Evolutionary conservation across 345 rosid species (phyloP).

Genomic region (Hypericum androsaemum): DNA sequence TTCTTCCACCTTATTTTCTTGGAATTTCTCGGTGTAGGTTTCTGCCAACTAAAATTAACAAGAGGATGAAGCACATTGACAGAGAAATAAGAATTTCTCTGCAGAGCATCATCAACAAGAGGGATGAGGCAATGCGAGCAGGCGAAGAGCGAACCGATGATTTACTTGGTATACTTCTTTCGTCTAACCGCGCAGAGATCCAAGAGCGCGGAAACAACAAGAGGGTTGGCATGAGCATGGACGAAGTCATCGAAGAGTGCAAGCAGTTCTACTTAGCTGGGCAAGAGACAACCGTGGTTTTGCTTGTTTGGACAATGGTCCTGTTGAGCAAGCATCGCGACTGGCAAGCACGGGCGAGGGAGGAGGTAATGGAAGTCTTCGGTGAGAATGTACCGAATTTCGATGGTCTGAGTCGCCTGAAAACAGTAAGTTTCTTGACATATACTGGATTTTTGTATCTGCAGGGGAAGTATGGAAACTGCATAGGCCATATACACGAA

Average conservation of each 20-base stretch:
- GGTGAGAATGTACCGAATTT: constrained; percentile 11
- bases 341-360: constrained; percentile 14
- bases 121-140: constrained; percentile 25
- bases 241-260: constrained; percentile 25
- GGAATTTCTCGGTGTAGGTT: constrained; percentile 30
- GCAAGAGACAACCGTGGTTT: constrained; percentile 6
- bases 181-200: constrained; percentile 29
- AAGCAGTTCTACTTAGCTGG: constrained; percentile 19
- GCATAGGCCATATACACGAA: too few species aligned
- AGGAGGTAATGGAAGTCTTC: constrained; percentile 13
- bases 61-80: constrained; percentile 28
- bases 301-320: constrained; percentile 19
- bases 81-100: constrained; percentile 22
- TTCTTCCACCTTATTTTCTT: too few species aligned
- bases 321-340: constrained; percentile 8
- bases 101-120: constrained; percentile 22
- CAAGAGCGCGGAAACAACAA: constrained; percentile 13
- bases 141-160: constrained; percentile 27
- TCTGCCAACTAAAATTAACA: constrained; percentile 33
- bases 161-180: constrained; percentile 36
- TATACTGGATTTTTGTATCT: too few species aligned
- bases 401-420: constrained; percentile 15
- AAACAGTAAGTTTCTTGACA: constrained; percentile 9
- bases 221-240: constrained; percentile 24
- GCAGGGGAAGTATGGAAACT: too few species aligned